Percentiles rank a stretch among this genome's conserved stretches.
These are phyloP conservation scores for Ceratobasidium papillatum DNA, from an alignment of 1,284 basidiomycete species.

Conservation along the genomic window DNA sequence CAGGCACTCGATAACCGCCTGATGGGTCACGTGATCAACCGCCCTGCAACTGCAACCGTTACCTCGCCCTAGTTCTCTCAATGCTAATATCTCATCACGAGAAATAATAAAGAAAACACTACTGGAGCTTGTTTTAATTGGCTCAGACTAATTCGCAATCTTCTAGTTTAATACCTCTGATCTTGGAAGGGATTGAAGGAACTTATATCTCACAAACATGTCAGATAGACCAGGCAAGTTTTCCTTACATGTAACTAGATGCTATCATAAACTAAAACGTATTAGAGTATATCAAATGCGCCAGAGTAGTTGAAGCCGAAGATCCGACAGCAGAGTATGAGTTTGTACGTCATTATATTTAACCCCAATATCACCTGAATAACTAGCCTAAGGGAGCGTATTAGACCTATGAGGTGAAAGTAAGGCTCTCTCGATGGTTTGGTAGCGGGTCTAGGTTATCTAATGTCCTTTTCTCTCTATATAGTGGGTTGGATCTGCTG, in stretches of 20 bases:
- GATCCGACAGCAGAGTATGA: slow-evolving; percentile 10
- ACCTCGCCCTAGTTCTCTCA: too few relatives aligned
- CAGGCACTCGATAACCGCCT: too few relatives aligned
- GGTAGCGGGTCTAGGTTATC: background rate
- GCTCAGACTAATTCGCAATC: too few relatives aligned
- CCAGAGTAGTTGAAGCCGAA: slow-evolving; percentile 11
- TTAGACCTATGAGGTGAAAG: slow-evolving; percentile 34
- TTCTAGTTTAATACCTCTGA: too few relatives aligned
- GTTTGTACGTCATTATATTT: slow-evolving; percentile 1
- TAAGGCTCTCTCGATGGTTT: background rate
- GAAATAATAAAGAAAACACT: too few relatives aligned
- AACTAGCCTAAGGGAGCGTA: background rate
- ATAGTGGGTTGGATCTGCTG: slow-evolving; percentile 26
- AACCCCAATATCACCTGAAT: background rate
- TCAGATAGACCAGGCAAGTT: slow-evolving; percentile 8
- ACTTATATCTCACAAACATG: background rate
- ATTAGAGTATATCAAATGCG: slow-evolving; percentile 34
- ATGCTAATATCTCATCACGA: too few relatives aligned
- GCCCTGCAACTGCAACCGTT: too few relatives aligned
- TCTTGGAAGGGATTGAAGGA: too few relatives aligned
- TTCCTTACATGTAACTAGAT: background rate
- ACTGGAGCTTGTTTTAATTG: too few relatives aligned
- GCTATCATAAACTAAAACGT: background rate
- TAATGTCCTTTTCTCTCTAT: background rate
- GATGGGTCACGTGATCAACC: too few relatives aligned